A percentile compares a stretch with the other conserved stretches of the same genome.
phyloP scores from a whole-genome alignment of 2,329 filamentous ascomycete genomes.

The Talaromyces sp. region DNA sequence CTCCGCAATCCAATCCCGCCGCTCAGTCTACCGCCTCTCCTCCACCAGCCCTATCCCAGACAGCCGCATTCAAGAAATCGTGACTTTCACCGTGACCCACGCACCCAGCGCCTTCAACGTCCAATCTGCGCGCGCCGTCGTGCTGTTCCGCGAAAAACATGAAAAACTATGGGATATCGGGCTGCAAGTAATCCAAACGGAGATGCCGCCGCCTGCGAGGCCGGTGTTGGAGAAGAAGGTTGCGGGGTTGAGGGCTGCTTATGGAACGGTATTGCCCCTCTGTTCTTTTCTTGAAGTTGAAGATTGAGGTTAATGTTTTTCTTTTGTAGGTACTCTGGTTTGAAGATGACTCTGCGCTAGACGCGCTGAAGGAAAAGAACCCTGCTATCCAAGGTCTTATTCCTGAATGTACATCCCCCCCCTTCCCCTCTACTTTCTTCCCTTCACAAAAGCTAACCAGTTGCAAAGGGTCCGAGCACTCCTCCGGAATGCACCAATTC shows the following conservation, averaged over 20 bases:
- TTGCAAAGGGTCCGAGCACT: conserved; percentile 64
- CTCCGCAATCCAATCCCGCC: not conserved
- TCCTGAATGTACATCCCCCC: conserved; percentile 9
- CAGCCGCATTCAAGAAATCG: not conserved
- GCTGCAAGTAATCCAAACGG: not conserved
- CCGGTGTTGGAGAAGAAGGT: not conserved
- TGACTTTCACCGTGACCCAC: not conserved
- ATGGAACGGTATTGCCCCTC: not conserved
- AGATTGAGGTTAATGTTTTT: too few species aligned
- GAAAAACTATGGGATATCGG: not conserved
- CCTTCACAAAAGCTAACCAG: conserved; percentile 48
- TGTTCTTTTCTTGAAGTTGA: too few species aligned
- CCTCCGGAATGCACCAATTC: conserved; percentile 70
- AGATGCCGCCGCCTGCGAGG: not conserved
- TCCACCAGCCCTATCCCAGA: not conserved
- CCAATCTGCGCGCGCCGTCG: conserved; percentile 58
- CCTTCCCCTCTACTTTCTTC: too few species aligned
- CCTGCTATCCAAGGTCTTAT: not conserved
- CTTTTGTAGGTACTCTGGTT: conserved; percentile 61
- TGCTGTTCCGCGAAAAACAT: not conserved
- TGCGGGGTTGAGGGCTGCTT: not conserved
- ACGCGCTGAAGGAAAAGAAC: conserved; percentile 38
- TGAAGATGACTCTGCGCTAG: conserved; percentile 61
- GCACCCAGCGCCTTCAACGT: conserved; percentile 35
- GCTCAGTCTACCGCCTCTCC: not conserved